These are phyloP conservation scores for Termitomyces sp. DNA, from an alignment of 768 basidiomycete species.

Conservation along the genomic window DNA sequence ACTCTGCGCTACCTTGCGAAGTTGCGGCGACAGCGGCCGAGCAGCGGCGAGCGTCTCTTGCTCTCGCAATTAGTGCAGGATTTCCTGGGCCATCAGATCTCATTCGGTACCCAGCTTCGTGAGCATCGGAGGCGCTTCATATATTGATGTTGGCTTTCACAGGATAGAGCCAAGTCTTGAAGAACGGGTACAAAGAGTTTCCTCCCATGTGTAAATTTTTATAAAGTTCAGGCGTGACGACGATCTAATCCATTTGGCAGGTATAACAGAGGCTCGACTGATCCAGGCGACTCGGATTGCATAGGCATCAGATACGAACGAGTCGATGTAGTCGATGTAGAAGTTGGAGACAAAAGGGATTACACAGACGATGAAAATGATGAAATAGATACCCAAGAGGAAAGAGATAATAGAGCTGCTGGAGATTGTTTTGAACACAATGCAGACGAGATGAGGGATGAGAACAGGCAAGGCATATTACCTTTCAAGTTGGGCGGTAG, in stretches of 20 bases:
- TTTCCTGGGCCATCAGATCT: constrained; percentile 9
- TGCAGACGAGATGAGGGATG: neutral
- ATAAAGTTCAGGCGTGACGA: neutral
- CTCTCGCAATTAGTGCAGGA: constrained; percentile 2
- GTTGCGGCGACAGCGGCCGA: neutral
- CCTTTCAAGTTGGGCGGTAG: neutral
- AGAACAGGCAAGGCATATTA: neutral
- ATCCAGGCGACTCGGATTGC: neutral
- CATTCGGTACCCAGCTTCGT: neutral
- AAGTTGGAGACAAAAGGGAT: neutral
- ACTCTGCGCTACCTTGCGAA: neutral
- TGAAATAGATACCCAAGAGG: neutral
- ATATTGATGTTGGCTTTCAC: neutral
- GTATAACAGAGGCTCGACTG: neutral
- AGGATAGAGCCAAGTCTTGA: neutral
- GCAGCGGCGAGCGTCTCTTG: neutral
- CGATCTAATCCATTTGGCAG: neutral
- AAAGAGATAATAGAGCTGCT: neutral
- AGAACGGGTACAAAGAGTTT: neutral
- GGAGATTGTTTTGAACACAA: neutral
- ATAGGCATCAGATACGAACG: neutral
- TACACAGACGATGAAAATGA: neutral
- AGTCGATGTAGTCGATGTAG: neutral
- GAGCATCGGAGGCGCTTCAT: neutral
- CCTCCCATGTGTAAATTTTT: neutral